These are phyloP conservation scores for Leccinum laetum DNA, from an alignment of 1,284 basidiomycete genomes.

Conservation along the genomic window DNA sequence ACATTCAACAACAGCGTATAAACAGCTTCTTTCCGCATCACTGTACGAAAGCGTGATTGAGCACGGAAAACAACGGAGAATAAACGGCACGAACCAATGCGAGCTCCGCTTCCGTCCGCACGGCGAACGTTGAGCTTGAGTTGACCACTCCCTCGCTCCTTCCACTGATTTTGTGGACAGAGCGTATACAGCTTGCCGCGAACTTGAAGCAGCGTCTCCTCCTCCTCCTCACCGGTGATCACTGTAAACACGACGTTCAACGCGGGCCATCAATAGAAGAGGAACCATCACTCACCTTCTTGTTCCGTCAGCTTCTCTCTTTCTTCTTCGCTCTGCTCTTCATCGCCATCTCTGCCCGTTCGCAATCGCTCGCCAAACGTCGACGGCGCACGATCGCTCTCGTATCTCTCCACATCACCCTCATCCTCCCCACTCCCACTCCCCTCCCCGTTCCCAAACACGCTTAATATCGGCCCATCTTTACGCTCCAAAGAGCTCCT, in stretches of 20 bases:
- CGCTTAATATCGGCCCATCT: conserved; percentile 12
- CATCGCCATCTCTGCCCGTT: conserved; percentile 54
- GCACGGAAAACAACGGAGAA: background rate
- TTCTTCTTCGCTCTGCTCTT: conserved; percentile 48
- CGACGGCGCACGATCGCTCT: conserved; percentile 35
- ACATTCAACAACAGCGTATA: conserved; percentile 85
- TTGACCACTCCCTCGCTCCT: conserved; percentile 84
- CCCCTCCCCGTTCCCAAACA: conserved; percentile 26
- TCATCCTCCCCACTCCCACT: conserved; percentile 37
- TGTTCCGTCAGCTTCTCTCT: conserved; percentile 53
- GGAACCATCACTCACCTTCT: conserved; percentile 51
- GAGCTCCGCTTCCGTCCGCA: conserved; percentile 67
- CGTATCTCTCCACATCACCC: conserved; percentile 39
- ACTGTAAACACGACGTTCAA: conserved; percentile 45
- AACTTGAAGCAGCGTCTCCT: conserved; percentile 81
- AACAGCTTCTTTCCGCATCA: conserved; percentile 96
- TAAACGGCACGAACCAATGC: conserved; percentile 57
- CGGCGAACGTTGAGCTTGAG: conserved; percentile 80
- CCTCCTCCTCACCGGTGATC: conserved; percentile 90
- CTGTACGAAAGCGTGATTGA: conserved; percentile 40
- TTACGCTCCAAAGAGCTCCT: conserved; percentile 44
- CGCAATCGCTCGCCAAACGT: conserved; percentile 64
- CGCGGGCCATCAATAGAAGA: background rate
- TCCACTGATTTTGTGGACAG: conserved; percentile 70
- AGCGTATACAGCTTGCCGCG: conserved; percentile 86